Conservation (phyloP, 768 basidiomycete species). For the Phanerochaete carnosa region DNA sequence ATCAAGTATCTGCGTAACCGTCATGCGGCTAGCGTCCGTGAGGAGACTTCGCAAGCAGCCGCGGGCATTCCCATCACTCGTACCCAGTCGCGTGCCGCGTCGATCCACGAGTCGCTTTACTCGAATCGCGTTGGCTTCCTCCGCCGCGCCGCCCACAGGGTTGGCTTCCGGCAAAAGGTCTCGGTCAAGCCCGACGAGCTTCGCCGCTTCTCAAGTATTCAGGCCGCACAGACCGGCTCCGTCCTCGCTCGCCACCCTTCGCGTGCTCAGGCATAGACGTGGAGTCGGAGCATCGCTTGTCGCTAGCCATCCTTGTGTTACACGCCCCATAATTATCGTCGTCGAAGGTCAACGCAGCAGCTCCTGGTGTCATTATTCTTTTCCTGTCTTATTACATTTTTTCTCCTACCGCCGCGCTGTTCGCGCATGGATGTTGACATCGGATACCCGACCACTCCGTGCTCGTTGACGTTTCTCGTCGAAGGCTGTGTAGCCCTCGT, state of each 20-base stretch:
- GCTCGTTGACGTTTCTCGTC: not conserved
- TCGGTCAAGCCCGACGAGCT: constrained; percentile 83
- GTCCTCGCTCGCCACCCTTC: constrained; percentile 78
- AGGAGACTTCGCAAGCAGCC: constrained; percentile 30
- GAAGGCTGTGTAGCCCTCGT: not conserved
- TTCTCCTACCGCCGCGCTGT: not conserved
- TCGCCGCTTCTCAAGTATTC: constrained; percentile 82
- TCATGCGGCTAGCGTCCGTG: constrained; percentile 36
- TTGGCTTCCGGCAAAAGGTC: constrained; percentile 82
- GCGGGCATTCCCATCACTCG: constrained; percentile 75
- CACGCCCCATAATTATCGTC: not conserved
- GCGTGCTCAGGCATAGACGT: constrained; percentile 36
- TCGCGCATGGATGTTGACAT: not conserved
- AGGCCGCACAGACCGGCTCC: constrained; percentile 74
- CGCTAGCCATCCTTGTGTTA: not conserved
- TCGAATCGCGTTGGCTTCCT: constrained; percentile 95
- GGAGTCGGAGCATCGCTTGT: not conserved
- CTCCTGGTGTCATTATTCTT: not conserved
- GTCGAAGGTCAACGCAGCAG: constrained; percentile 7
- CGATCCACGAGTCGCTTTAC: constrained; percentile 89
- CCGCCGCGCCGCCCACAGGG: constrained; percentile 80
- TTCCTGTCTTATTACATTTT: constrained; percentile 1
- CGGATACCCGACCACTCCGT: not conserved
- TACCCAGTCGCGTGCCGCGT: constrained; percentile 86
- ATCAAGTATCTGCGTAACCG: constrained; percentile 82